These are phyloP conservation scores for Hanseniaspora sp. DNA, from an alignment of 1,139 yeast species.

Conservation along the genomic window DNA sequence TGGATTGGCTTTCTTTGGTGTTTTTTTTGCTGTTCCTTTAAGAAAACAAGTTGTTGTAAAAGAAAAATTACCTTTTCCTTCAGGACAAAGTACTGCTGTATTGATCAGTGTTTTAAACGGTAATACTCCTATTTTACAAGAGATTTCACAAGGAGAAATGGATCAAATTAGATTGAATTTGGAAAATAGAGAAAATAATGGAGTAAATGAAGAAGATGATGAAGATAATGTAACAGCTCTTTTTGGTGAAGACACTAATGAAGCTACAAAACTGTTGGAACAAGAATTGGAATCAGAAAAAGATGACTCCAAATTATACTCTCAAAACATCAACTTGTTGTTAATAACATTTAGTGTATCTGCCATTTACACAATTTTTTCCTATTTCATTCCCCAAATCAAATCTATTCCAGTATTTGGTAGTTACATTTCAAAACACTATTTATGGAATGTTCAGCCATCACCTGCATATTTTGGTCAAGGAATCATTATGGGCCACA, in stretches of 20 bases:
- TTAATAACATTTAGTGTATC: conserved; percentile 54
- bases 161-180: conserved; percentile 23
- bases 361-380: conserved; percentile 55
- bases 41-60: conserved; percentile 73
- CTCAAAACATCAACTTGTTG: conserved; percentile 49
- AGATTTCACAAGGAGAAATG: conserved; percentile 28
- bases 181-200: conserved; percentile 17
- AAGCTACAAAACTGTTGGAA: conserved; percentile 27
- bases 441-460: conserved; percentile 83
- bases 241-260: conserved; percentile 11
- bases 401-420: conserved; percentile 72
- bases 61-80: conserved; percentile 83
- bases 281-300: conserved; percentile 22
- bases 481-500: conserved; percentile 93
- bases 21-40: conserved; percentile 83
- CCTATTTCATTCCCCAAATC: conserved; percentile 65
- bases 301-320: conserved; percentile 32
- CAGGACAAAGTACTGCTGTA: conserved; percentile 94
- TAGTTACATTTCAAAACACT: conserved; percentile 43
- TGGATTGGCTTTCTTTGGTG: conserved; percentile 87
- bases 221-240: background rate
- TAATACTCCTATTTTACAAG: conserved; percentile 47
- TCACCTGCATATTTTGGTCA: conserved; percentile 97
- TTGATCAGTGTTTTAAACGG: conserved; percentile 70
- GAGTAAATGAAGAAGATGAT: background rate